Percentiles rank a stretch among this genome's conserved stretches.
Conservation (phyloP, 2,329 filamentous ascomycete genomes). For the Teratosphaeria viscida region DNA sequence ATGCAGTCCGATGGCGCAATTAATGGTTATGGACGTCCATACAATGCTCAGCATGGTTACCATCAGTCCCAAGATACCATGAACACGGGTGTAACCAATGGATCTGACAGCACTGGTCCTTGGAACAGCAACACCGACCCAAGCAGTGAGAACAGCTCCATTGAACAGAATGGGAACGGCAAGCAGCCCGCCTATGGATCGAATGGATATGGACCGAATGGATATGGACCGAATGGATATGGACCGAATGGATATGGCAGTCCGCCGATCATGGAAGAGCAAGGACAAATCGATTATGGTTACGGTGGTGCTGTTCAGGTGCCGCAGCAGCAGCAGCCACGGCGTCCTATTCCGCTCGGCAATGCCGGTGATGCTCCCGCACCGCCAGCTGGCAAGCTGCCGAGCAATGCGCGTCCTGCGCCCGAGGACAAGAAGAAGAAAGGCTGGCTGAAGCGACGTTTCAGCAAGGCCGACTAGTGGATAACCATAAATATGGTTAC, state of each 20-base stretch:
- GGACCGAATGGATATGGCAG: constrained; percentile 23
- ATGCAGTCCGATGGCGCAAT: constrained; percentile 37
- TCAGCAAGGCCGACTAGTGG: constrained; percentile 50
- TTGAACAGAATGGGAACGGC: constrained; percentile 50
- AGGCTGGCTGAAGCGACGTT: constrained; percentile 78
- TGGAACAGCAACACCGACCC: constrained; percentile 77
- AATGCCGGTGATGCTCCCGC: constrained; percentile 9
- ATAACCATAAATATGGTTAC: background rate
- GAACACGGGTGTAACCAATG: constrained; percentile 63
- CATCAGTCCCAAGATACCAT: constrained; percentile 82
- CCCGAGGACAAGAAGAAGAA: constrained; percentile 75
- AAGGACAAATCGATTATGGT: constrained; percentile 1
- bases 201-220: constrained; percentile 19
- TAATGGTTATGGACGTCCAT: constrained; percentile 21
- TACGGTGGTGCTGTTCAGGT: constrained; percentile 5
- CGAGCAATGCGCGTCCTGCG: constrained; percentile 16
- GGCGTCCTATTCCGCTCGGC: constrained; percentile 22
- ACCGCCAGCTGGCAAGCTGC: constrained; percentile 11
- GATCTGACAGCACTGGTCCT: constrained; percentile 58
- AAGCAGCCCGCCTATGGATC: constrained; percentile 20
- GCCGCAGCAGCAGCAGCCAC: constrained; percentile 8
- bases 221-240: constrained; percentile 14
- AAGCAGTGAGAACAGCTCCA: constrained; percentile 86
- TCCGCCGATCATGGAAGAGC: constrained; percentile 7
- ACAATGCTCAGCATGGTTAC: constrained; percentile 42